These are phyloP conservation scores for Fagopyrum homotropicum DNA, from an alignment of 148 eudicot genomes.

Conservation along the genomic window DNA sequence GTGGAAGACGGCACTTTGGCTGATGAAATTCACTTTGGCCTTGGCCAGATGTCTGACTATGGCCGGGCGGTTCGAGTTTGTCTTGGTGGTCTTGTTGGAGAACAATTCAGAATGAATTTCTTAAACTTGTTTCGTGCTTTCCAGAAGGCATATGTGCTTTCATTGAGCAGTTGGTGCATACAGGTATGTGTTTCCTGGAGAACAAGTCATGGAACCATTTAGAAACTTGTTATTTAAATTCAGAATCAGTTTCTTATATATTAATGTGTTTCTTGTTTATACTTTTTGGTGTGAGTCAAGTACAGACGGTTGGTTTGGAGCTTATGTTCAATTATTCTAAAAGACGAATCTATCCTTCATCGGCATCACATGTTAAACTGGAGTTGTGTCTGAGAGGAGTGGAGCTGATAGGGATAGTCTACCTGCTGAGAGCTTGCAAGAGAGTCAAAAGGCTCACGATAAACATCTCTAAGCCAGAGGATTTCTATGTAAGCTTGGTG, in stretches of 20 bases:
- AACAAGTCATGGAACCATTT: not conserved
- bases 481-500: not conserved
- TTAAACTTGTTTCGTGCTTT: not conserved
- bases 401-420: not conserved
- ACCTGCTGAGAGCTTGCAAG: not conserved
- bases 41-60: not conserved
- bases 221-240: not conserved
- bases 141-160: not conserved
- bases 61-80: not conserved
- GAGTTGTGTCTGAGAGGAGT: not conserved
- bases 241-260: no score
- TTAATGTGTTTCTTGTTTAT: not conserved
- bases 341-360: not conserved
- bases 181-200: not conserved
- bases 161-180: not conserved
- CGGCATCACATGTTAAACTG: not conserved
- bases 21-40: not conserved
- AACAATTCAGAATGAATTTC: not conserved
- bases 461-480: not conserved
- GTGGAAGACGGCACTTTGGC: not conserved
- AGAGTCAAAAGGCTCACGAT: not conserved
- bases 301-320: not conserved
- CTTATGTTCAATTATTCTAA: not conserved
- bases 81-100: not conserved
- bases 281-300: not conserved